Conservation (phyloP, 345 rosid species). For the Mercurialis annua region DNA sequence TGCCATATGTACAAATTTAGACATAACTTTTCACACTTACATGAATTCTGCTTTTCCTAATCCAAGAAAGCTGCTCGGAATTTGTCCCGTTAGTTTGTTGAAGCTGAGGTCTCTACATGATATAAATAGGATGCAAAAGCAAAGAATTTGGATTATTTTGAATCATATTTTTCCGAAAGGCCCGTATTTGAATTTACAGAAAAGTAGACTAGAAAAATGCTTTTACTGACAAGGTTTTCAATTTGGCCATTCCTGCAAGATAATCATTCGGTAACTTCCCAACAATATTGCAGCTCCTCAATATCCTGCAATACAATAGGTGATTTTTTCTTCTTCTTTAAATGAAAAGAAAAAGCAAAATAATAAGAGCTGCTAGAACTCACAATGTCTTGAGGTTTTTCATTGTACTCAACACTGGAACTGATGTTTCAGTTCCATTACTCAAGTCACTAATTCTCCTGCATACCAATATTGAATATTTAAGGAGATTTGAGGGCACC, state of each 20-base stretch:
- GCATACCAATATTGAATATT: not conserved
- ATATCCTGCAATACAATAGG: constrained; percentile 34
- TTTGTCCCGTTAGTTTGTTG: constrained; percentile 38
- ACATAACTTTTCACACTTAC: constrained; percentile 6
- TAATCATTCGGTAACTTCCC: constrained; percentile 44
- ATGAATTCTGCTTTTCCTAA: not conserved
- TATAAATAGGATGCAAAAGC: not conserved
- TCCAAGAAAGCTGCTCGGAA: constrained; percentile 16
- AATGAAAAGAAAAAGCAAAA: not conserved
- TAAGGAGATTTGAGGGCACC: not conserved
- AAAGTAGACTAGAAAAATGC: not conserved
- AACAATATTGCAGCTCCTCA: constrained; percentile 54
- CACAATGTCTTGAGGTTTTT: constrained; percentile 6
- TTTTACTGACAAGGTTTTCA: constrained; percentile 44
- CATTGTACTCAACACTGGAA: constrained; percentile 9
- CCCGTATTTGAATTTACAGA: not conserved
- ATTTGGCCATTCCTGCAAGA: constrained; percentile 15
- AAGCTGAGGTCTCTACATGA: constrained; percentile 46
- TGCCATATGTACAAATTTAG: not conserved
- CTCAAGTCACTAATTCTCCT: constrained; percentile 48
- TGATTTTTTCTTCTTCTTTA: no score
- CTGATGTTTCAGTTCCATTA: constrained; percentile 4
- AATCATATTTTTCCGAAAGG: not conserved
- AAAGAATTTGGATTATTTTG: not conserved
- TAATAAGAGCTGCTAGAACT: not conserved